Base-by-base conservation (phyloP, 805 yeast species). In the Dipodascus geniculatus region DNA sequence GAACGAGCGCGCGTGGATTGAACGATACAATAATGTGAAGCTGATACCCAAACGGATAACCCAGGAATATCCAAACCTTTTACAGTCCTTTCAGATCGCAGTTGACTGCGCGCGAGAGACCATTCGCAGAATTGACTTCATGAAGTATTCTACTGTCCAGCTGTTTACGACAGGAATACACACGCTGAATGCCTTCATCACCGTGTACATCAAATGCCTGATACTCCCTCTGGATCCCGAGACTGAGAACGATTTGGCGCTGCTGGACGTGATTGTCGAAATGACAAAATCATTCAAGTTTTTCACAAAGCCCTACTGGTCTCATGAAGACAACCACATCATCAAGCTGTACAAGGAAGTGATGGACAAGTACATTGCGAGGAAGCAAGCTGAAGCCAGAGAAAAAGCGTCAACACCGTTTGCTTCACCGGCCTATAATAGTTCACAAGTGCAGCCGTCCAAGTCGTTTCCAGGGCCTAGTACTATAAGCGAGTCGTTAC, bases 41-140 rank as follows among this genome's bases (percentile, higher is more conserved):
- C 8, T 38, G 19, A 14, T 38, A 6, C 44, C 44, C 14, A 14
- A 17, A 14, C 4, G 19, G 14, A 38, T 38, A 6, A 4, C 44
- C 35, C 49, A 42, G 20, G 44, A 52, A 31, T 58, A 57, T 44
- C 57, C 61, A 1, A 17, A 57, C 42, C 54, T 60, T 33, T 54
- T 55, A 20, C 47, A 52, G n/a, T 57, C 61, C 1, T 38, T 52
- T 48, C 58, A 58, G 3, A 55, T 59, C 3, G 57, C 60, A 31
- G 55, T 55, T n/a, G 53, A 55, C 3, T 57, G 63, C 2, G 54
- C 63, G 1, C 47, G 63, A 35, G 24, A 48, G n/a, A 55, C 57
- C 2, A 50, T 61, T 17, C 53, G 57, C 33, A 55, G 44, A 38
- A 16, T 59, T 2, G 47, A 55, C 16, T 53, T 52, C 11, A 44